phyloP scores from a whole-genome alignment of 768 basidiomycete species.

The Russula sp. region DNA sequence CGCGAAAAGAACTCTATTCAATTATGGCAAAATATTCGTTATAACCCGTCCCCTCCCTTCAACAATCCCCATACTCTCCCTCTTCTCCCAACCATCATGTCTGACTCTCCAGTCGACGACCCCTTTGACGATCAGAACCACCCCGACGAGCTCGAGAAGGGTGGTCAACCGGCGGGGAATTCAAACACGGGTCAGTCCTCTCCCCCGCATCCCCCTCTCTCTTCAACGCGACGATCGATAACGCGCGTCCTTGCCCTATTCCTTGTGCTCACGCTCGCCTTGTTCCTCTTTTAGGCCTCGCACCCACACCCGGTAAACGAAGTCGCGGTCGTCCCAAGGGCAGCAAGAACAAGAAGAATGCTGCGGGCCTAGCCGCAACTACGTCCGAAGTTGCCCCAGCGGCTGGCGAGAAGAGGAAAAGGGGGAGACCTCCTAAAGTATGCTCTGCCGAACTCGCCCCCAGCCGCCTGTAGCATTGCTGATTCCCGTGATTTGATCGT shows the following conservation, averaged over 20 bases:
- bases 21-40: slow-evolving; percentile 35
- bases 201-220: slow-evolving; percentile 1
- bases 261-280: slow-evolving; percentile 18
- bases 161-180: slow-evolving; percentile 36
- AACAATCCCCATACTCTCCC: slow-evolving; percentile 31
- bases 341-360: slow-evolving; percentile 64
- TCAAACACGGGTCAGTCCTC: slow-evolving; percentile 27
- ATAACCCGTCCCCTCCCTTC: slow-evolving; percentile 53
- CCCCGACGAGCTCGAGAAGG: slow-evolving; percentile 51
- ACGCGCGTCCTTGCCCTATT: slow-evolving; percentile 21
- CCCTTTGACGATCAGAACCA: slow-evolving; percentile 47
- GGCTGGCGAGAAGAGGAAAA: slow-evolving; percentile 36
- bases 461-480: background rate
- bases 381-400: slow-evolving; percentile 25
- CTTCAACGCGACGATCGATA: slow-evolving; percentile 17
- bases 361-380: slow-evolving; percentile 29
- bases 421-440: slow-evolving; percentile 49
- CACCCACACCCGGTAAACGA: slow-evolving; percentile 50
- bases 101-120: slow-evolving; percentile 51
- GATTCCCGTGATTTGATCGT: slow-evolving; percentile 11
- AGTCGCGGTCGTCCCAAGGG: slow-evolving; percentile 87
- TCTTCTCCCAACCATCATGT: slow-evolving; percentile 39
- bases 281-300: slow-evolving; percentile 31
- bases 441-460: background rate
- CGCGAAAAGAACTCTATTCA: slow-evolving; percentile 62